phyloP scores from a whole-genome alignment of 2,329 filamentous ascomycete genomes.

The Aspergillus sergii region DNA sequence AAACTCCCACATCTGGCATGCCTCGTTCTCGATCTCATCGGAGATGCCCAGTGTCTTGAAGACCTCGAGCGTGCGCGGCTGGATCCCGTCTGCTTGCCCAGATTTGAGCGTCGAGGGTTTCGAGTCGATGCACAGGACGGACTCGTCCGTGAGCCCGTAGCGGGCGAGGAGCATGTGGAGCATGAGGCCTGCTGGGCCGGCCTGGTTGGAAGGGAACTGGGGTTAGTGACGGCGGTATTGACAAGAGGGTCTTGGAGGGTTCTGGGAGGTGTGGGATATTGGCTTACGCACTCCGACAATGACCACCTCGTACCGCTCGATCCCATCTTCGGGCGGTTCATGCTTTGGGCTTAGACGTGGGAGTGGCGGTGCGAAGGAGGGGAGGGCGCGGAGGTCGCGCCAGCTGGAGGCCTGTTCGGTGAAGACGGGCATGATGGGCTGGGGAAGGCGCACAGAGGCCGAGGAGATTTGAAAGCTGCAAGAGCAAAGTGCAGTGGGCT shows the following conservation, averaged over 20 bases:
- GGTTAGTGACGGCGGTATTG: no score
- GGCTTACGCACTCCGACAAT: constrained; percentile 32
- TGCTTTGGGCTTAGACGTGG: constrained; percentile 36
- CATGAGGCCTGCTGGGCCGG: constrained; percentile 46
- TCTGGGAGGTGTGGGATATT: no score
- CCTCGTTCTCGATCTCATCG: constrained; percentile 39
- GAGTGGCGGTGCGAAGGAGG: constrained; percentile 40
- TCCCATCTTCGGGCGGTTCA: constrained; percentile 9
- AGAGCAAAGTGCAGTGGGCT: no score
- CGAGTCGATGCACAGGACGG: constrained; percentile 44
- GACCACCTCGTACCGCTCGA: constrained; percentile 44
- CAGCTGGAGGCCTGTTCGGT: constrained; percentile 32
- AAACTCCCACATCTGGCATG: constrained; percentile 51
- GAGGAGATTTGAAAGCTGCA: no score
- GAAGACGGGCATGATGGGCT: constrained; percentile 37
- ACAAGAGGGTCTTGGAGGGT: no score
- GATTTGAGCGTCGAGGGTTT: constrained; percentile 40
- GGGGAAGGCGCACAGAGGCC: no score
- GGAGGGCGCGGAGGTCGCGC: constrained; percentile 40
- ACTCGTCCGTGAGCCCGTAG: constrained; percentile 43
- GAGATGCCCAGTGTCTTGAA: constrained; percentile 43
- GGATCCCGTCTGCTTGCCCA: constrained; percentile 47
- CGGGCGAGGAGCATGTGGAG: constrained; percentile 43
- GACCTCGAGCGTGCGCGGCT: constrained; percentile 46
- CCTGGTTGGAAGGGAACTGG: constrained; percentile 7